Base-by-base conservation (phyloP, 345 rosid genomes). In the Lepidium africanum region DNA sequence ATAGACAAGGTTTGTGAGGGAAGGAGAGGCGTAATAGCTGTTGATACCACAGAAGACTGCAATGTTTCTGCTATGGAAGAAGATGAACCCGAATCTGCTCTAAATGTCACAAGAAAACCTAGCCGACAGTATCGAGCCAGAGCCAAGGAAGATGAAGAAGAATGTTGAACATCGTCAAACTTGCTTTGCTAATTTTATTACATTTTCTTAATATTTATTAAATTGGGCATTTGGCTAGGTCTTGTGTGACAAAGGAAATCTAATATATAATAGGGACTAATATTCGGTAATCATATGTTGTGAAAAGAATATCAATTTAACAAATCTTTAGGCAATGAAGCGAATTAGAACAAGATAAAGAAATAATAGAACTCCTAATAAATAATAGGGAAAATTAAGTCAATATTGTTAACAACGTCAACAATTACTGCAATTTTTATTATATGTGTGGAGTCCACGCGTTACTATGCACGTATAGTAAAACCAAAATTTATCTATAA, bases 1-100 rank as follows among this genome's bases (percentile, higher is more conserved):
- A 1, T 51, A 5, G 49, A 52, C 38, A 81, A 82, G 77, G 81
- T 33, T 43, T 55, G 61, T 5, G 47, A 13, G 16, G 74, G 59
- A 9, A 63, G 50, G 59, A 79, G 74, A 75, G 79, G 77, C 43
- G 74, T 80, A 45, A 81, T 89, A 71, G 80, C 84, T 16, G 80
- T 59, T 19, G 85, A 76, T 69, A 63, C 74, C 13, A 14, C 64
- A 47, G 67, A 75, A 48, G 86, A 74, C 14, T 57, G 45, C 47
- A 87, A 70, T 25, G 67, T 59, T 63, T 78, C 77, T 67, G 82
- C 85, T 16, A 84, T 87, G 92, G 91, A 85, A 42, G 96, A 89
- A 81, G 96, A 87, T 70, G 81, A 82, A 63, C 76, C 77, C 4
- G 87, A 81, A 64, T 47, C 73, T 51, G 63, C 15, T n/a, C 21